Evolutionary conservation across 2,329 filamentous ascomycete genomes (phyloP).

Genomic region (Trichoderma koningiopsis): DNA sequence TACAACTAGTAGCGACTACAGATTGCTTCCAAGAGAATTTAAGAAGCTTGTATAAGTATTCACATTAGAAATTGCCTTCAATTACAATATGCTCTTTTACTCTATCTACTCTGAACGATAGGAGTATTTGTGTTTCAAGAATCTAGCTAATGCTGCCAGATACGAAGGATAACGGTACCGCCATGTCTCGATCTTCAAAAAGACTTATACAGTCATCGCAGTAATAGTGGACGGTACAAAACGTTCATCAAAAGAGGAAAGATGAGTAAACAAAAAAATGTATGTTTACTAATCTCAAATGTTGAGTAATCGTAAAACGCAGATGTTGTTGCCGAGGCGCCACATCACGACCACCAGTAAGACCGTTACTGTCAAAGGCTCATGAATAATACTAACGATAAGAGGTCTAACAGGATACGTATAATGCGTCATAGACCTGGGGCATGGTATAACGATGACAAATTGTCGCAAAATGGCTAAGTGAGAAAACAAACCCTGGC

Average conservation of each 20-base stretch:
- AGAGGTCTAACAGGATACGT: no score
- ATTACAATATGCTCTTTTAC: no score
- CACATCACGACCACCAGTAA: not conserved
- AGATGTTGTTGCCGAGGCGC: not conserved
- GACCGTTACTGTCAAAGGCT: not conserved
- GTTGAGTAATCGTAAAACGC: not conserved
- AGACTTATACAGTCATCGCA: no score
- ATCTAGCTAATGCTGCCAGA: no score
- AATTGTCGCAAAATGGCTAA: not conserved
- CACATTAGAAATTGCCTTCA: no score
- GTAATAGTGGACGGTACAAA: not conserved
- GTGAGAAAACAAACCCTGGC: not conserved
- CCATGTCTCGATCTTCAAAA: no score
- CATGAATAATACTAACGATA: not conserved
- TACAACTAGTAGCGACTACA: no score
- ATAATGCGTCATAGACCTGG: not conserved
- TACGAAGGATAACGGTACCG: no score
- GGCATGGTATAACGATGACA: not conserved
- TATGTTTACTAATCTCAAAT: not conserved
- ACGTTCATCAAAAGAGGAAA: not conserved
- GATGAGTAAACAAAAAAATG: not conserved
- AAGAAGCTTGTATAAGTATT: no score
- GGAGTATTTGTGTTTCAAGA: no score
- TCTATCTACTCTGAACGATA: no score
- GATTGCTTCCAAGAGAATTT: no score